phyloP scores from a whole-genome alignment of 2,329 filamentous ascomycete genomes.

The Scytalidium lignicola region DNA sequence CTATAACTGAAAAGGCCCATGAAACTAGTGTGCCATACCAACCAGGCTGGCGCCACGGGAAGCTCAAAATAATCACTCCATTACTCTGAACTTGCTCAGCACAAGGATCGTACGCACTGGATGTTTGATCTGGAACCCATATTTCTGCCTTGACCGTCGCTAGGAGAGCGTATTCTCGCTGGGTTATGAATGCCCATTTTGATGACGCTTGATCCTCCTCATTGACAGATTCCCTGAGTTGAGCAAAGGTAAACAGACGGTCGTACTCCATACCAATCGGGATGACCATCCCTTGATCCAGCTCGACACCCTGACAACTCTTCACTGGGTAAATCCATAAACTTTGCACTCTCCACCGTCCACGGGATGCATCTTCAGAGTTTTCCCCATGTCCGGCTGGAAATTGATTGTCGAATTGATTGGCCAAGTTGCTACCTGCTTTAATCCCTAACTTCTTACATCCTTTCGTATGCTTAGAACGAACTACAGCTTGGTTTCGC shows the following conservation, averaged over 20 bases:
- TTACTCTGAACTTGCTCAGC: conserved; percentile 46
- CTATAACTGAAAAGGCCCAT: conserved; percentile 45
- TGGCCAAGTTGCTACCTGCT: conserved; percentile 45
- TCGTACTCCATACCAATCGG: conserved; percentile 72
- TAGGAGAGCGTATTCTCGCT: conserved; percentile 63
- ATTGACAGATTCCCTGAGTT: conserved; percentile 48
- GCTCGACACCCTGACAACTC: conserved; percentile 72
- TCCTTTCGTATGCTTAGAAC: conserved; percentile 36
- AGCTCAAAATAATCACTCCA: conserved; percentile 61
- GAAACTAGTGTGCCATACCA: conserved; percentile 41
- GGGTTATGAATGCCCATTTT: conserved; percentile 67
- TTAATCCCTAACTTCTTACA: conserved; percentile 47
- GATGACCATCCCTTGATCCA: conserved; percentile 59
- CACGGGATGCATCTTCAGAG: conserved; percentile 28
- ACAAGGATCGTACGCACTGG: conserved; percentile 43
- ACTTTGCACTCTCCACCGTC: conserved; percentile 54
- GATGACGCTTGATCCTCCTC: conserved; percentile 36
- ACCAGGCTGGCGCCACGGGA: conserved; percentile 53
- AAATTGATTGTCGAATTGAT: conserved; percentile 51
- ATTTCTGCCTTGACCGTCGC: conserved; percentile 63
- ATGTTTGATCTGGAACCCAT: conserved; percentile 62
- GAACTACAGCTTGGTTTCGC: conserved; percentile 22
- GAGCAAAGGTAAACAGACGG: conserved; percentile 77
- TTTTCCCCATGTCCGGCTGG: conserved; percentile 29
- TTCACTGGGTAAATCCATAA: conserved; percentile 80